These are phyloP conservation scores for Bathelium albidoporum DNA, from an alignment of 495 filamentous ascomycete species.

Conservation along the genomic window DNA sequence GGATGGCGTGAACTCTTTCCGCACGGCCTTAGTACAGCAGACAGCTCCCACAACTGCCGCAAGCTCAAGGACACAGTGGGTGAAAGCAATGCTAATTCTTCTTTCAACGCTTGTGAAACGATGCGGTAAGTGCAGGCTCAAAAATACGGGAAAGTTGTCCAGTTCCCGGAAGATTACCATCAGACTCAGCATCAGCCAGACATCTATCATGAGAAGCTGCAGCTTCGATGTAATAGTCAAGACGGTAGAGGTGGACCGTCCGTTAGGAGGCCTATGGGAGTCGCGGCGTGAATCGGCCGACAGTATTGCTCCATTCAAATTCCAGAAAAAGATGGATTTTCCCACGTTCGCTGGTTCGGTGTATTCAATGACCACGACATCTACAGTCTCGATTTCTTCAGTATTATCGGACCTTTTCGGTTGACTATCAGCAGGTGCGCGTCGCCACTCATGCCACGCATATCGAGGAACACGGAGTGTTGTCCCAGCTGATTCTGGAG, in stretches of 20 bases:
- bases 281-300: background rate
- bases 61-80: background rate
- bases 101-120: background rate
- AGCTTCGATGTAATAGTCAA: background rate
- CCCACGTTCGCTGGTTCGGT: constrained; percentile 2
- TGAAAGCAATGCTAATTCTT: background rate
- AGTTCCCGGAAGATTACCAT: constrained; percentile 1
- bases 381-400: background rate
- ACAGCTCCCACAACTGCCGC: background rate
- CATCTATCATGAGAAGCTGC: background rate
- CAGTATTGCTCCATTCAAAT: background rate
- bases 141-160: background rate
- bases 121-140: background rate
- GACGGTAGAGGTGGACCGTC: background rate
- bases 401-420: background rate
- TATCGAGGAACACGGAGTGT: background rate
- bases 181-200: background rate
- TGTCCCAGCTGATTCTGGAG: background rate
- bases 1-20: background rate
- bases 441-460: constrained; percentile 1
- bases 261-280: background rate
- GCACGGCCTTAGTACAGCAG: background rate
- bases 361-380: background rate
- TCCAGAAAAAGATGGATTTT: constrained; percentile 8
- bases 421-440: background rate